phyloP scores from a whole-genome alignment of 129 eudicot species.

The Chrysanthemum lavandulifolium region DNA sequence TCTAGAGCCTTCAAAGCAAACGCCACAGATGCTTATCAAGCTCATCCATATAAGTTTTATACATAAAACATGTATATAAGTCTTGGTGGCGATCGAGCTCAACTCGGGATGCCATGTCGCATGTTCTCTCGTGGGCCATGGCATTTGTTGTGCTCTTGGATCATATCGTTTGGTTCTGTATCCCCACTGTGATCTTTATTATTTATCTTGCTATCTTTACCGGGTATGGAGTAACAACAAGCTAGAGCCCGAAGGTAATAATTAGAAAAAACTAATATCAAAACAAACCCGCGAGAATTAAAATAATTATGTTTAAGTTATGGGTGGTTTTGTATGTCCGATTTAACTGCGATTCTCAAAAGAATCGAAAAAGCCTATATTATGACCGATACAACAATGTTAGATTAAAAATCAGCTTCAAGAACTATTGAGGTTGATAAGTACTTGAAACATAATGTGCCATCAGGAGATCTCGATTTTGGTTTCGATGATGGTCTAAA shows the following conservation, averaged over 20 bases:
- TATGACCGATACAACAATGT: too few relatives aligned
- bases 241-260: not conserved
- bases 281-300: conserved; percentile 23
- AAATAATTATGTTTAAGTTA: not conserved
- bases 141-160: conserved; percentile 38
- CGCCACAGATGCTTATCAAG: too few relatives aligned
- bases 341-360: too few relatives aligned
- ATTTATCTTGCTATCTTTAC: not conserved
- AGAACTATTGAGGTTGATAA: too few relatives aligned
- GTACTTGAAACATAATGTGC: not conserved
- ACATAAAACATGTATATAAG: too few relatives aligned
- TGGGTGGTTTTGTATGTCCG: too few relatives aligned
- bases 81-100: conserved; percentile 3
- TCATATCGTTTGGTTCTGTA: conserved; percentile 26
- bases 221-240: not conserved
- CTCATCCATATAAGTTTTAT: too few relatives aligned
- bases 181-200: not conserved
- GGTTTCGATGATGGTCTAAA: too few relatives aligned
- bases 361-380: too few relatives aligned
- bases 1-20: not conserved
- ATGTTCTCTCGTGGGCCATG: conserved; percentile 2
- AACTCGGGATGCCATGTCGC: conserved; percentile 15
- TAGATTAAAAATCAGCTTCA: too few relatives aligned
- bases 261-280: not conserved
- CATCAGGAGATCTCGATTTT: not conserved